phyloP scores from a whole-genome alignment of 805 yeast species.

The Kregervanrija delftensis region DNA sequence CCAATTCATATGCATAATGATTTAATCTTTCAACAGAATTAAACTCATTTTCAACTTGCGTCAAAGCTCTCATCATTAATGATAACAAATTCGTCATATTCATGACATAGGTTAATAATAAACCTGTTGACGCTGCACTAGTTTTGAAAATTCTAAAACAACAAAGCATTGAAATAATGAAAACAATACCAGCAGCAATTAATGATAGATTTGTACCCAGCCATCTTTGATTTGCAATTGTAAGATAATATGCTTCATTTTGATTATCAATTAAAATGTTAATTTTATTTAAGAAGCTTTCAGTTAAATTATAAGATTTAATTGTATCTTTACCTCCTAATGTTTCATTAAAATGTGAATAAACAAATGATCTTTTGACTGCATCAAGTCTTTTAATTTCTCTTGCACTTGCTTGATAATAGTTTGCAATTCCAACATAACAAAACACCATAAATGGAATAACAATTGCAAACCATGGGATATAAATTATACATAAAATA shows the following conservation, averaged over 20 bases:
- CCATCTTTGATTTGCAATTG: conserved; percentile 59
- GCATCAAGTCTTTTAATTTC: conserved; percentile 76
- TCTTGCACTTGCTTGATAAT: conserved; percentile 65
- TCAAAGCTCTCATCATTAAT: conserved; percentile 47
- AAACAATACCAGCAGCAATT: conserved; percentile 34
- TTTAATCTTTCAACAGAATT: conserved; percentile 72
- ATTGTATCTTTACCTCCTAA: conserved; percentile 61
- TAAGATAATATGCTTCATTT: conserved; percentile 60
- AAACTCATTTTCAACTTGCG: conserved; percentile 74
- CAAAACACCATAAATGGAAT: conserved; percentile 44
- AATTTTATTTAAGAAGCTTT: conserved; percentile 42
- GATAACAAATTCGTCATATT: conserved; percentile 52
- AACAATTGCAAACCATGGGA: conserved; percentile 73
- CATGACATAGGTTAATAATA: conserved; percentile 51
- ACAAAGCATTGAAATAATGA: conserved; percentile 50
- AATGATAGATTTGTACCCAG: conserved; percentile 49
- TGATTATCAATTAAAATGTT: conserved; percentile 44
- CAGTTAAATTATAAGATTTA: conserved; percentile 41
- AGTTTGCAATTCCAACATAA: conserved; percentile 42
- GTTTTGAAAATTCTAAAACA: conserved; percentile 52
- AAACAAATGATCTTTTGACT: conserved; percentile 61
- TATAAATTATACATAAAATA: conserved; percentile 57
- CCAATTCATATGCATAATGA: conserved; percentile 54
- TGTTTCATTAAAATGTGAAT: conserved; percentile 63
- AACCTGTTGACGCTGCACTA: conserved; percentile 56